Percentiles rank a stretch among this genome's conserved stretches.
These are phyloP conservation scores for Talaromyces adpressus DNA, from an alignment of 495 filamentous ascomycete species.

Conservation along the genomic window DNA sequence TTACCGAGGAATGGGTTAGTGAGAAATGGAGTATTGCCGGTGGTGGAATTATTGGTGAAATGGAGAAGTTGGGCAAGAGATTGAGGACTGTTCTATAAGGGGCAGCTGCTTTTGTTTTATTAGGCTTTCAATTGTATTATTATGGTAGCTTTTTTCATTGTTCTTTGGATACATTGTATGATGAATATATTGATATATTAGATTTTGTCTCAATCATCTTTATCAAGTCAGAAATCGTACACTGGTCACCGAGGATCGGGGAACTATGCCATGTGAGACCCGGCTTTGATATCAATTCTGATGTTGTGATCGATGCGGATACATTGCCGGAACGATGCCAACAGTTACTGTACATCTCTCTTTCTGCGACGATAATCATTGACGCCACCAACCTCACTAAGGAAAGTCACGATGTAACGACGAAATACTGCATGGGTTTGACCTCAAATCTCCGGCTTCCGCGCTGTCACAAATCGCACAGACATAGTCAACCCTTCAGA, in stretches of 20 bases:
- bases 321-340: too few relatives aligned
- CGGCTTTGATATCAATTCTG: too few relatives aligned
- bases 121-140: neutral
- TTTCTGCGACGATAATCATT: too few relatives aligned
- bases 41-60: slow-evolving; percentile 76
- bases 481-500: slow-evolving; percentile 34
- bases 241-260: too few relatives aligned
- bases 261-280: too few relatives aligned
- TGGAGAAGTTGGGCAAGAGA: slow-evolving; percentile 58
- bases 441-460: slow-evolving; percentile 37
- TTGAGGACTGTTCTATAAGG: slow-evolving; percentile 22
- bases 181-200: neutral
- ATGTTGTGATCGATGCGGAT: too few relatives aligned
- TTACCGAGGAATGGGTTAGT: slow-evolving; percentile 66
- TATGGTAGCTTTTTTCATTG: neutral
- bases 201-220: neutral
- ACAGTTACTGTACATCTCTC: too few relatives aligned
- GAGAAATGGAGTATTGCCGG: slow-evolving; percentile 84
- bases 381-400: too few relatives aligned
- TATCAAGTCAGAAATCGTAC: too few relatives aligned
- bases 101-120: neutral
- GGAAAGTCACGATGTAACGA: neutral
- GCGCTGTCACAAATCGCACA: slow-evolving; percentile 48
- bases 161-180: neutral
- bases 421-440: neutral